Percentiles rank a stretch among this genome's conserved stretches.
These are phyloP conservation scores for Candida awuae DNA, from an alignment of 805 yeast genomes.

Conservation along the genomic window DNA sequence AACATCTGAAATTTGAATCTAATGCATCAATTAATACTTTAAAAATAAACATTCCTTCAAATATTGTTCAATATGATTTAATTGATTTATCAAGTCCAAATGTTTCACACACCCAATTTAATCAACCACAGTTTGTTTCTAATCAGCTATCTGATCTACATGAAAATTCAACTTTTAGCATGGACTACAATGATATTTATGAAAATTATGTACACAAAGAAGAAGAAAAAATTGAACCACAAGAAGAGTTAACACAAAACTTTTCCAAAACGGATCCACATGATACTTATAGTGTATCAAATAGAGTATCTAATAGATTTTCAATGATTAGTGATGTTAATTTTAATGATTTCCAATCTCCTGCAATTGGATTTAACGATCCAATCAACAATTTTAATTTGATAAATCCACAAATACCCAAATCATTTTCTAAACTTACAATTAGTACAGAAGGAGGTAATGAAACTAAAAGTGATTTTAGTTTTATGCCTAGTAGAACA, in stretches of 20 bases:
- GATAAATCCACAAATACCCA: constrained; percentile 12
- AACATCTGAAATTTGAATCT: too few relatives aligned
- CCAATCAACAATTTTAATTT: constrained; percentile 21
- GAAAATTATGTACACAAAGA: constrained; percentile 10
- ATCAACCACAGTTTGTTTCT: neutral
- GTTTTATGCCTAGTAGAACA: constrained; percentile 11
- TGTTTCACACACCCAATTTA: neutral
- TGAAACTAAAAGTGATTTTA: constrained; percentile 1
- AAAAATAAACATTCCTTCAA: constrained; percentile 3
- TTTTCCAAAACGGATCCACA: neutral
- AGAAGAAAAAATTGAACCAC: neutral
- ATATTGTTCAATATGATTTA: constrained; percentile 19
- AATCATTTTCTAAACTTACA: constrained; percentile 9
- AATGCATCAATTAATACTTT: constrained; percentile 20
- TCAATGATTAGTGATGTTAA: constrained; percentile 21
- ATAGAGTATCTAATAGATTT: constrained; percentile 4
- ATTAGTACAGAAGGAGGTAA: neutral
- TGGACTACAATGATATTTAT: constrained; percentile 12
- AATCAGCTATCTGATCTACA: too few relatives aligned
- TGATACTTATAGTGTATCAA: too few relatives aligned
- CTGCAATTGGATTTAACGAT: constrained; percentile 23
- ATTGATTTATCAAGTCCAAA: constrained; percentile 26
- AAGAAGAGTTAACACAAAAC: neutral
- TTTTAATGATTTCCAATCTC: constrained; percentile 18
- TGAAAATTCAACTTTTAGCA: too few relatives aligned